Evolutionary conservation across 345 rosid genomes (phyloP).

Genomic region (Mercurialis annua): DNA sequence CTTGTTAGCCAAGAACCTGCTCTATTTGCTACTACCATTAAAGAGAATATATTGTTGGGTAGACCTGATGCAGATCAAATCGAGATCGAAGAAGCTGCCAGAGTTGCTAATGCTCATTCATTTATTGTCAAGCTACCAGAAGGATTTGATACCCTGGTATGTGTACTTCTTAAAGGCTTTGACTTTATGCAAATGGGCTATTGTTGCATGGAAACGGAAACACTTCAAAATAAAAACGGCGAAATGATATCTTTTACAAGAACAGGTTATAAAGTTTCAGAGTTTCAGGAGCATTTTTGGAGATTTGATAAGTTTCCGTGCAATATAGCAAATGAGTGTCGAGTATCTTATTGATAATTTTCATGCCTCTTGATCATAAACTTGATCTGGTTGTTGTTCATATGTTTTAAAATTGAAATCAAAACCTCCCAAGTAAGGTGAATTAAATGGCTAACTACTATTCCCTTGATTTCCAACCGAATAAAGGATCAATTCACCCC

Average conservation of each 20-base stretch:
- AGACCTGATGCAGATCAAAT: constrained; percentile 75
- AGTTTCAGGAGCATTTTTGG: no score
- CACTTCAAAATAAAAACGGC: no score
- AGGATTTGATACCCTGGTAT: constrained; percentile 91
- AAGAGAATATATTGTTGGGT: constrained; percentile 87
- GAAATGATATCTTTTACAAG: no score
- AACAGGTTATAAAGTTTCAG: no score
- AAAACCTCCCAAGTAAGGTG: constrained; percentile 7
- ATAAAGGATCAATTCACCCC: no score
- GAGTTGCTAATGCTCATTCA: constrained; percentile 96
- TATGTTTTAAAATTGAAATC: not conserved
- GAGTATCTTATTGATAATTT: not conserved
- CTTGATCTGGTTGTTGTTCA: not conserved
- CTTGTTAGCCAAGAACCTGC: constrained; percentile 99
- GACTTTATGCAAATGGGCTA: no score
- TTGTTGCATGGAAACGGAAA: no score
- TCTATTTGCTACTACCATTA: constrained; percentile 86
- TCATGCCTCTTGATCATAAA: not conserved
- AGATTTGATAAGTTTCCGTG: no score
- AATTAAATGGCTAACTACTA: not conserved
- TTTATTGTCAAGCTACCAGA: constrained; percentile 89
- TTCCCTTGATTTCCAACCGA: not conserved
- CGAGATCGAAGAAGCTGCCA: constrained; percentile 92
- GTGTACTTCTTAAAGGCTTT: constrained; percentile 19
- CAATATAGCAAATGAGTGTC: not conserved